Evolutionary conservation across 148 eudicot species (phyloP), one percentile per base, ranked within the genome.

Genomic region (Vaccinium corymbosum): DNA sequence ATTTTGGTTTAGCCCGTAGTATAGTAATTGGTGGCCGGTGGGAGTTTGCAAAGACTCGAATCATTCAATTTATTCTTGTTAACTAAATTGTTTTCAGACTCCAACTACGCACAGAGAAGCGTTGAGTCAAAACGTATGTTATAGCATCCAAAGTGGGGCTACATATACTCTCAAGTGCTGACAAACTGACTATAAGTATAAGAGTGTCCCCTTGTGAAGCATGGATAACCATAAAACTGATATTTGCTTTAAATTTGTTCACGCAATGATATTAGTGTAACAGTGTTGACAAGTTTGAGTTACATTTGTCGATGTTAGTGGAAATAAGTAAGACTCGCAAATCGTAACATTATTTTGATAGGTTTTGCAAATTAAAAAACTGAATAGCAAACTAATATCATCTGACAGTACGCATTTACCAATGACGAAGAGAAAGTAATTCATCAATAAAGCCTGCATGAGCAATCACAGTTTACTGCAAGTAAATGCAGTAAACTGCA

Each of bases 21-120:
- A 48, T 38, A 81, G 59, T 46, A 81, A 64, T 64, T 14, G 52
- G 75, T 62, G 72, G 83, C 48, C 7, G 32, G 75, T 62, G 72
- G 83, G 48, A 81, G 57, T 66, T 25, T 48, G 64, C 11, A 15
- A 22, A 81, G 74, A 81, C 59, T 42, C 22, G 0, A 49, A 25
- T 22, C 56, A 46, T 64, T 19, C 20, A n/a, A n/a, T 29, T 22
- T 46, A 76, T 57, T 81, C 57, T 61, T 14, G 29, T 20, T 22
- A 46, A 66, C 76, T 9, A 79, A 14, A 27, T 81, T 15, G 20
- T 50, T 48, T 52, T 49, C 76, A 57, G 70, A 55, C 70, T 16
- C 25, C 48, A 25, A 68, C 16, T 50, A 49, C 7, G 62, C 61
- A 68, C 17, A 38, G 14, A 16, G 3, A 16, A 75, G 53, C 6